These are phyloP conservation scores for Fusarium fracticaudum DNA, from an alignment of 2,329 filamentous ascomycete species.

Conservation along the genomic window DNA sequence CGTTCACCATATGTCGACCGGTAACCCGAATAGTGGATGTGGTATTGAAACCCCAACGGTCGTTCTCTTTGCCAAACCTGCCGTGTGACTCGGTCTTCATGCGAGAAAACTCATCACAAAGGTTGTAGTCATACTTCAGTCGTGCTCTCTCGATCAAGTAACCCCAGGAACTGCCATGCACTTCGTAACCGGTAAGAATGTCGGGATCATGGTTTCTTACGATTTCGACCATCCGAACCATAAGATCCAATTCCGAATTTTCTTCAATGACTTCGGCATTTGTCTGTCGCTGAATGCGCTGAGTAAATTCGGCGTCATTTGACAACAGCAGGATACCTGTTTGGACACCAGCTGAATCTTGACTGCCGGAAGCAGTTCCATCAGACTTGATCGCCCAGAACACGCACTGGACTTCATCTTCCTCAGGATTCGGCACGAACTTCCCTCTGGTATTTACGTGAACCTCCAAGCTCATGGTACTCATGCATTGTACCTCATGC, in stretches of 20 bases:
- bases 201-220: slow-evolving; percentile 89
- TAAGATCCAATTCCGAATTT: slow-evolving; percentile 81
- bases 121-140: slow-evolving; percentile 85
- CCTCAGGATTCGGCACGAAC: slow-evolving; percentile 86
- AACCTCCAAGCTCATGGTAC: slow-evolving; percentile 91
- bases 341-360: slow-evolving; percentile 59
- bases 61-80: slow-evolving; percentile 84
- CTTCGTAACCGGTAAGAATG: slow-evolving; percentile 93
- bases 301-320: slow-evolving; percentile 65
- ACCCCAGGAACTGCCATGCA: slow-evolving; percentile 93
- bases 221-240: slow-evolving; percentile 87
- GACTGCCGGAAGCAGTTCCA: slow-evolving; percentile 63
- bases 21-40: slow-evolving; percentile 94
- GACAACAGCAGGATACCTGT: slow-evolving; percentile 80
- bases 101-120: slow-evolving; percentile 90
- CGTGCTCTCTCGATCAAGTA: slow-evolving; percentile 92
- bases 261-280: slow-evolving; percentile 77
- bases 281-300: slow-evolving; percentile 70
- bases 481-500: slow-evolving; percentile 94
- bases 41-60: slow-evolving; percentile 93
- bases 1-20: slow-evolving; percentile 94
- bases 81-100: slow-evolving; percentile 87
- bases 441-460: slow-evolving; percentile 88
- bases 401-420: slow-evolving; percentile 87
- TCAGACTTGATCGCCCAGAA: slow-evolving; percentile 92